Evolutionary conservation across 1,284 basidiomycete species (phyloP), one percentile per base, ranked within the genome.

Genomic region (Lentinus polychrous): DNA sequence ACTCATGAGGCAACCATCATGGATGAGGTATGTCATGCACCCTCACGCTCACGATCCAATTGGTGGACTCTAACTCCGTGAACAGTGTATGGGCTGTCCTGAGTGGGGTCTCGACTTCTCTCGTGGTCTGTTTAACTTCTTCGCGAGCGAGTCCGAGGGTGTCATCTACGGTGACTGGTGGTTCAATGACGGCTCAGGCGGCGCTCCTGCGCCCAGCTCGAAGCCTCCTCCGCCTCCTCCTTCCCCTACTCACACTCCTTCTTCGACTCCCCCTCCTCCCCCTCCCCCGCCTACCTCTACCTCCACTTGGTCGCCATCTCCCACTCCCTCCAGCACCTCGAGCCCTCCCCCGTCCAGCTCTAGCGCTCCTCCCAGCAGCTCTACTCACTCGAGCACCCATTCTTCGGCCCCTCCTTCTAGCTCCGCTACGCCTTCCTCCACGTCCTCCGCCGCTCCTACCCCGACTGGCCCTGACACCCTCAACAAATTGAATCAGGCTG

Each of bases 71-170:
- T 24, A 33, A 41, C 40, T 48, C 17, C 14, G 15, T 11, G 17
- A 8, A 23, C 43, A 86, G 78, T 91, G 88, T 64, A 78, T 77
- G 47, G 80, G 76, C 24, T 93, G 90, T 62, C 78, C 80, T 2
- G 75, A 65, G 38, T 81, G 78, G 33, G 88, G 78, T 37, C 78
- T 96, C 49, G 93, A 96, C 71, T 73, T 94, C 52, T 86, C 87
- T 20, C 62, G 66, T 10, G 75, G 81, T 45, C 78, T 96, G 38
- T 96, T 96, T 71, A 44, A 58, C 2, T 75, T 66, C 66, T 84
- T 87, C 51, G 75, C 74, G 0, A n/a, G 59, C 22, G 59, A 68
- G 51, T 55, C 57, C 43, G 58, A 46, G 0, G 89, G 87, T 50
- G 71, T 80, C 17, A 54, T 91, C 44, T 68, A 67, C 46, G 81